These are phyloP conservation scores for Dovyalis caffra DNA, from an alignment of 345 rosid genomes.

Conservation along the genomic window DNA sequence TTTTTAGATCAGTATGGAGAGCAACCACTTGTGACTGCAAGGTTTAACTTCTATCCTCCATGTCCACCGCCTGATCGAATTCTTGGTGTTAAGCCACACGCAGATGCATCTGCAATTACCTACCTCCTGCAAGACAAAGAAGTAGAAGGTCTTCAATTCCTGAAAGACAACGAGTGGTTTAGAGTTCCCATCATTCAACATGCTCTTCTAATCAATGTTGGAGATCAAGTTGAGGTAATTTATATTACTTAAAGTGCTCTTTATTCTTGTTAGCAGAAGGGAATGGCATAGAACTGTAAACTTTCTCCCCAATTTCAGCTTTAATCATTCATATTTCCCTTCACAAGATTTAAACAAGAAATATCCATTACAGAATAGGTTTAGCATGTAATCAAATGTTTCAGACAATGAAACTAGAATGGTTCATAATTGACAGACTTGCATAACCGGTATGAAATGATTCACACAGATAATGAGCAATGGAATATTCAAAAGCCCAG, in stretches of 20 bases:
- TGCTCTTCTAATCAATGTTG: slow-evolving; percentile 48
- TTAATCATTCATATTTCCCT: neutral
- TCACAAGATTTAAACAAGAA: neutral
- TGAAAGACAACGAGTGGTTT: slow-evolving; percentile 47
- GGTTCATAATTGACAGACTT: neutral
- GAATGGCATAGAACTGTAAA: neutral
- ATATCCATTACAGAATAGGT: neutral
- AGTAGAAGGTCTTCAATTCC: slow-evolving; percentile 58
- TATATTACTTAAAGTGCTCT: neutral
- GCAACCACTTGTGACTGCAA: slow-evolving; percentile 31
- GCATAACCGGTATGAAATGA: neutral
- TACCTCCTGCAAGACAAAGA: slow-evolving; percentile 56
- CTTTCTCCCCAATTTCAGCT: neutral
- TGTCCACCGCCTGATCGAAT: slow-evolving; percentile 55
- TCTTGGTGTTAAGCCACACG: slow-evolving; percentile 54
- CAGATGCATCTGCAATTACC: slow-evolving; percentile 61
- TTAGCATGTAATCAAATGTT: neutral
- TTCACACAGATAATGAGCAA: slow-evolving; percentile 53
- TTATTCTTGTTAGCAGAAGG: neutral
- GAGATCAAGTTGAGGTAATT: slow-evolving; percentile 40
- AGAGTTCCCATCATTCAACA: slow-evolving; percentile 47
- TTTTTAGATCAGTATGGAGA: slow-evolving; percentile 50
- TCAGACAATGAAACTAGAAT: neutral
- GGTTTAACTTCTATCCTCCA: slow-evolving; percentile 61
- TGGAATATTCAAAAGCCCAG: slow-evolving; percentile 57